phyloP scores from a whole-genome alignment of 2,329 filamentous ascomycete genomes.

The Pseudogymnoascus pannorum region DNA sequence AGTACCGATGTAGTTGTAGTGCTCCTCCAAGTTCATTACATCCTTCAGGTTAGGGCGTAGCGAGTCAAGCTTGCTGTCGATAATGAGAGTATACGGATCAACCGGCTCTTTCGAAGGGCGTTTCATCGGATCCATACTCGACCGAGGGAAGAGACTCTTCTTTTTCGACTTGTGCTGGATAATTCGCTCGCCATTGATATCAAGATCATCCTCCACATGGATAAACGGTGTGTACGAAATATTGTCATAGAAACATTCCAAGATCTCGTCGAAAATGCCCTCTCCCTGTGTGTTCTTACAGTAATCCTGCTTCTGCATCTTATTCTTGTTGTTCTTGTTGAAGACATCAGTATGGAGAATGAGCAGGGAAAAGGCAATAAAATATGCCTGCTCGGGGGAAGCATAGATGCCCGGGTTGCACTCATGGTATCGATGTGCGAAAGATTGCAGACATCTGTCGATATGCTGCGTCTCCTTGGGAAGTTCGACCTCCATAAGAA shows the following conservation, averaged over 20 bases:
- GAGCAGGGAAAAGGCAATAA: conserved; percentile 92
- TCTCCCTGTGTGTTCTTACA: conserved; percentile 90
- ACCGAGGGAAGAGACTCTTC: conserved; percentile 55
- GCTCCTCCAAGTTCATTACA: conserved; percentile 86
- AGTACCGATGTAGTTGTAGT: conserved; percentile 80
- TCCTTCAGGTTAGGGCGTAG: conserved; percentile 82
- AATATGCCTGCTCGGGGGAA: conserved; percentile 90
- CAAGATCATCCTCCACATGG: conserved; percentile 86
- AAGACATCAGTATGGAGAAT: conserved; percentile 98
- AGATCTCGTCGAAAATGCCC: conserved; percentile 84
- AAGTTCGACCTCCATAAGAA: conserved; percentile 92
- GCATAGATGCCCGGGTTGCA: conserved; percentile 96
- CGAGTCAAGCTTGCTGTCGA: conserved; percentile 79
- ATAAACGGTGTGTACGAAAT: conserved; percentile 98
- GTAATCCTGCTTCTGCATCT: conserved; percentile 96
- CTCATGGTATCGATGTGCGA: conserved; percentile 94
- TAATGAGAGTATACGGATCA: conserved; percentile 89
- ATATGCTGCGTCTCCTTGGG: conserved; percentile 98
- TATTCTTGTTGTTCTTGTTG: conserved; percentile 99
- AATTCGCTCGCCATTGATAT: conserved; percentile 68
- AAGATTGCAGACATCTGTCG: conserved; percentile 85
- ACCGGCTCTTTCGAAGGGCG: conserved; percentile 73
- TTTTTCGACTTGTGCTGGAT: conserved; percentile 63
- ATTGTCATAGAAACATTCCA: conserved; percentile 97
- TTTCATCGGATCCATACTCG: conserved; percentile 55